These are phyloP conservation scores for Achlya hypogyna DNA, from an alignment of 352 stramenopile genomes.

Conservation along the genomic window DNA sequence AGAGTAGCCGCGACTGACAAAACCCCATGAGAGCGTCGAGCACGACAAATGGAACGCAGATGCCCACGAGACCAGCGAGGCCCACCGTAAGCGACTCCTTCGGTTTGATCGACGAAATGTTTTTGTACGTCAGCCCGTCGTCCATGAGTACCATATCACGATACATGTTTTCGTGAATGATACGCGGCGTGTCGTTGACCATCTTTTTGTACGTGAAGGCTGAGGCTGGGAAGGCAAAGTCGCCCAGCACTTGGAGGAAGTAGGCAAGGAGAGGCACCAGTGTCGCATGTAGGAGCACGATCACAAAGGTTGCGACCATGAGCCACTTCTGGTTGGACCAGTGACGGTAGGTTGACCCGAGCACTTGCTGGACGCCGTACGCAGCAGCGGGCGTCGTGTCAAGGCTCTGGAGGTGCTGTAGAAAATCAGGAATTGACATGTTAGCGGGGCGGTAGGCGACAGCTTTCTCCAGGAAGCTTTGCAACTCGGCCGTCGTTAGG, in stretches of 20 bases:
- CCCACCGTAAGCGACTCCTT: conserved; percentile 33
- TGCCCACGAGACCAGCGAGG: conserved; percentile 52
- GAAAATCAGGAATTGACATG: conserved; percentile 73
- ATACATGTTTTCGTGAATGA: not conserved
- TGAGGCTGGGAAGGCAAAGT: conserved; percentile 39
- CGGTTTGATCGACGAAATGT: conserved; percentile 1
- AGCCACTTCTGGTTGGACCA: conserved; percentile 76
- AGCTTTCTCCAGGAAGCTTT: conserved; percentile 77
- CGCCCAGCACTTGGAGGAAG: conserved; percentile 31
- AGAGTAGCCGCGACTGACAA: conserved; percentile 10
- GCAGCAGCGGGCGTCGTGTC: conserved; percentile 47
- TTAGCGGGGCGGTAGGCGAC: conserved; percentile 63
- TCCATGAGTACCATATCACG: not conserved
- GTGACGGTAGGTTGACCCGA: conserved; percentile 72
- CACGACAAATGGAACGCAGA: conserved; percentile 75
- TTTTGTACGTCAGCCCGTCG: not conserved
- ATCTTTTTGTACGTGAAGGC: not conserved
- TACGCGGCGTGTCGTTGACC: not conserved
- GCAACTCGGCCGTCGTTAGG: conserved; percentile 77
- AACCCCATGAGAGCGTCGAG: conserved; percentile 77
- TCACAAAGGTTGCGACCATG: conserved; percentile 62
- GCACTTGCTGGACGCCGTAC: conserved; percentile 66
- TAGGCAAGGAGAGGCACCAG: conserved; percentile 69
- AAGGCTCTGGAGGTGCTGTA: conserved; percentile 71
- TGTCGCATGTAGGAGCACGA: conserved; percentile 73